These are phyloP conservation scores for Paramecium sexaurelia DNA, from an alignment of 73 alveolate genomes.

Conservation along the genomic window DNA sequence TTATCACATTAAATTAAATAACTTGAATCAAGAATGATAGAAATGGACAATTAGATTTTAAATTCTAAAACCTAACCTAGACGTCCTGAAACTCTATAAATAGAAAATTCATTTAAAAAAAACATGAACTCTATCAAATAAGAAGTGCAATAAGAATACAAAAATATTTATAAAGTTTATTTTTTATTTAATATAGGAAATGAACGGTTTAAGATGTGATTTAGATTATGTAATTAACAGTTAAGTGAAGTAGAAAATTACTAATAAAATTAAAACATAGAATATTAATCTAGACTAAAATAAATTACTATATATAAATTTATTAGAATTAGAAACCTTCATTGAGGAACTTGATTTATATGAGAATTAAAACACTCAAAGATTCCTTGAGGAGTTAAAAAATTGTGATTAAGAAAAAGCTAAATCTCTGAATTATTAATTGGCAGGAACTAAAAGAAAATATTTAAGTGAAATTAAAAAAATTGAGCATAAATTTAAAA, in stretches of 20 bases:
- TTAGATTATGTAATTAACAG: constrained; percentile 1
- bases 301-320: neutral
- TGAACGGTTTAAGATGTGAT: constrained; percentile 14
- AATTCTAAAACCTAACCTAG: neutral
- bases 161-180: neutral
- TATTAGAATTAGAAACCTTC: constrained; percentile 23
- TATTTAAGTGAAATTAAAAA: constrained; percentile 28
- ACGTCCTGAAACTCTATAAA: neutral
- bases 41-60: neutral
- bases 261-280: neutral
- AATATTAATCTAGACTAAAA: neutral
- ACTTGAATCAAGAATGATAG: neutral
- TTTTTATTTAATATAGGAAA: neutral
- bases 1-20: neutral
- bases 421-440: constrained; percentile 14
- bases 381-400: neutral
- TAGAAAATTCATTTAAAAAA: neutral
- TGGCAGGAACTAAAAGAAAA: constrained; percentile 35
- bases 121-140: neutral
- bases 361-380: neutral
- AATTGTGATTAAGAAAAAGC: neutral
- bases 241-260: neutral
- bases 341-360: neutral
- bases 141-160: constrained; percentile 3
- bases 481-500: constrained; percentile 25